Conservation (phyloP, 1,284 basidiomycete species). For the Xanthoconium separans region DNA sequence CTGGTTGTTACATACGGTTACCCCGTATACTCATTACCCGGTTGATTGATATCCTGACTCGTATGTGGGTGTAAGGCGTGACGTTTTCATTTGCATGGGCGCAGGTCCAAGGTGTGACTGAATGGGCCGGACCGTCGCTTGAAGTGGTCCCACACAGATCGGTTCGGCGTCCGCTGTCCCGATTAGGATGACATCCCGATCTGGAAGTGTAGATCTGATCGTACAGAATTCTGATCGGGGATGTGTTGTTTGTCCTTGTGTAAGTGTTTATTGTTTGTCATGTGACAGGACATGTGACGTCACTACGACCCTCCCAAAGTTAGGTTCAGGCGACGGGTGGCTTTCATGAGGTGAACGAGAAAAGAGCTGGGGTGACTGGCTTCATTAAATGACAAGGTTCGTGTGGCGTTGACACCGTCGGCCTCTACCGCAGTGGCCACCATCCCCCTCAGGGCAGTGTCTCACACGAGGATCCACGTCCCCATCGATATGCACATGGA, state of each 20-base stretch:
- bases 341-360: slow-evolving; percentile 18
- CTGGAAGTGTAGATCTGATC: slow-evolving; percentile 32
- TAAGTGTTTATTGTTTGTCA: slow-evolving; percentile 19
- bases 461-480: slow-evolving; percentile 10
- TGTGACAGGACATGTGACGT: slow-evolving; percentile 27
- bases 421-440: neutral
- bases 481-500: slow-evolving; percentile 3
- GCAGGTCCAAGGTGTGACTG: slow-evolving; percentile 15
- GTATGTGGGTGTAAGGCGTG: slow-evolving; percentile 20
- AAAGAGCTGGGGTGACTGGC: slow-evolving; percentile 17
- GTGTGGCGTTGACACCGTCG: slow-evolving; percentile 24
- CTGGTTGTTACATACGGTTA: slow-evolving; percentile 37
- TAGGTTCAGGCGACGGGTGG: slow-evolving; percentile 26
- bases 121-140: slow-evolving; percentile 8
- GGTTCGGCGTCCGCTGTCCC: slow-evolving; percentile 19
- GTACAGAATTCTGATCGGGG: slow-evolving; percentile 36
- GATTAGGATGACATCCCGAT: slow-evolving; percentile 21
- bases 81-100: slow-evolving; percentile 28
- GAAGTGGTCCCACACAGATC: slow-evolving; percentile 12
- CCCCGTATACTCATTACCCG: slow-evolving; percentile 38
- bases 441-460: slow-evolving; percentile 2
- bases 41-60: slow-evolving; percentile 34
- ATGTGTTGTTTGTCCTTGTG: slow-evolving; percentile 26
- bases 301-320: slow-evolving; percentile 14
- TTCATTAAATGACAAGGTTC: slow-evolving; percentile 27